A percentile compares a stretch with the other conserved stretches of the same genome.
phyloP scores from a whole-genome alignment of 345 rosid species.

The Nasturtium officinale region DNA sequence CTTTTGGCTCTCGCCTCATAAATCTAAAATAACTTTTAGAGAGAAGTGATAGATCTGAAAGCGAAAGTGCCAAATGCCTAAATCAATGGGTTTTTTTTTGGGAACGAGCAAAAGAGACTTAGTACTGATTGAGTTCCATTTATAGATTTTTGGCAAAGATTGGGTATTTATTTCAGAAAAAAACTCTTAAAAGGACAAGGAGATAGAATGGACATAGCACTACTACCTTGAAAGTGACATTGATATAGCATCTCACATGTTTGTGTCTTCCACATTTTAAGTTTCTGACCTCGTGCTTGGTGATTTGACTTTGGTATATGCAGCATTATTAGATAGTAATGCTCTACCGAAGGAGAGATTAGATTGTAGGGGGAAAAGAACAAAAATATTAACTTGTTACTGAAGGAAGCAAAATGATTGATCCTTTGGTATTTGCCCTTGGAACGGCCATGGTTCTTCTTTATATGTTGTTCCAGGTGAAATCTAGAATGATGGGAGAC shows the following conservation, averaged over 20 bases:
- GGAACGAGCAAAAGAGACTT: conserved; percentile 6
- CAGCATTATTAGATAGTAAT: conserved; percentile 28
- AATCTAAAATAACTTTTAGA: conserved; percentile 14
- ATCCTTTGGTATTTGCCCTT: conserved; percentile 19
- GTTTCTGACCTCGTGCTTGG: conserved; percentile 29
- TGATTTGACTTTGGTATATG: conserved; percentile 21
- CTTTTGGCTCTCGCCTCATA: conserved; percentile 1
- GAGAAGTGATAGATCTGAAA: conserved; percentile 27
- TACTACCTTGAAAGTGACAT: conserved; percentile 33
- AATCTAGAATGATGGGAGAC: conserved; percentile 99
- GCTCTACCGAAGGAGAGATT: conserved; percentile 28
- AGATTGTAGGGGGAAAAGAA: conserved; percentile 6
- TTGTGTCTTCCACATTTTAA: conserved; percentile 38
- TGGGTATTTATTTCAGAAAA: conserved; percentile 4
- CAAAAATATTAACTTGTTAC: conserved; percentile 17
- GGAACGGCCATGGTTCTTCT: conserved; percentile 17
- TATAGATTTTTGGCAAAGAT: conserved; percentile 22
- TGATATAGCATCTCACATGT: conserved; percentile 38
- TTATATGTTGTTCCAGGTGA: conserved; percentile 66
- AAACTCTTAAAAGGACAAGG: conserved; percentile 23
- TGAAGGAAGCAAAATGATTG: conserved; percentile 19
- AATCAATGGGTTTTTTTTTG: not conserved
- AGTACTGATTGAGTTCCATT: conserved; percentile 25
- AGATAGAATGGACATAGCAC: conserved; percentile 29
- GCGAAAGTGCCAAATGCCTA: conserved; percentile 21